A percentile compares a stretch with the other conserved stretches of the same genome.
Conservation (phyloP, 139 green algal species). For the Chlorokybus atmophyticus region DNA sequence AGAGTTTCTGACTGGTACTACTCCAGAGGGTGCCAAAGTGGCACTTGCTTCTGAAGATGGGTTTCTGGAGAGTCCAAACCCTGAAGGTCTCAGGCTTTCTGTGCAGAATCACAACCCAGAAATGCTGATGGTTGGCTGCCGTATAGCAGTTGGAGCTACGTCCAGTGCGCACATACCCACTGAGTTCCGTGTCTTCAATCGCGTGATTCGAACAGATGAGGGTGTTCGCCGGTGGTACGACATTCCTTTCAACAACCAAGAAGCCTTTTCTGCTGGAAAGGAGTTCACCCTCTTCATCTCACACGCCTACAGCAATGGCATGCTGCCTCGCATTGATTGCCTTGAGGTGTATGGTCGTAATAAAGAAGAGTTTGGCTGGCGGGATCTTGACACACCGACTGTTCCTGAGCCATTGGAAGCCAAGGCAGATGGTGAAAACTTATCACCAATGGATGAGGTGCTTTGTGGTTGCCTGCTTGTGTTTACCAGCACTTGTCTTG, state of each 20-base stretch:
- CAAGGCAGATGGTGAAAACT: no score
- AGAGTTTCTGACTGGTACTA: constrained; percentile 14
- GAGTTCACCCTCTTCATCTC: constrained; percentile 24
- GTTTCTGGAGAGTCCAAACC: constrained; percentile 19
- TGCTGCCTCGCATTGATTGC: constrained; percentile 14
- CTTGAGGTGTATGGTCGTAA: constrained; percentile 35
- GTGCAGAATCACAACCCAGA: constrained; percentile 17
- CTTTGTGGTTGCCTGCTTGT: no score
- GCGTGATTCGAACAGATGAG: constrained; percentile 15
- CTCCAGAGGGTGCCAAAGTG: constrained; percentile 9
- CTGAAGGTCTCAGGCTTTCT: constrained; percentile 12
- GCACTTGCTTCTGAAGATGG: constrained; percentile 23
- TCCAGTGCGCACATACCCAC: constrained; percentile 14
- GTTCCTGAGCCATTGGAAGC: no score
- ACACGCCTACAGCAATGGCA: constrained; percentile 1
- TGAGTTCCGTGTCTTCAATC: constrained; percentile 23
- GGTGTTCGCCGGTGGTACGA: constrained; percentile 33
- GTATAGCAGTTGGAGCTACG: constrained; percentile 21
- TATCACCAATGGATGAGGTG: no score
- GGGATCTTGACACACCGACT: no score
- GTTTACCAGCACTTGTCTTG: no score
- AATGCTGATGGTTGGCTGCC: constrained; percentile 22
- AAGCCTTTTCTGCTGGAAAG: constrained; percentile 17
- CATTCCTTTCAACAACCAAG: constrained; percentile 29
- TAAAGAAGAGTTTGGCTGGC: constrained; percentile 27